Evolutionary conservation across 345 rosid species (phyloP).

Genomic region (Hevea brasiliensis): DNA sequence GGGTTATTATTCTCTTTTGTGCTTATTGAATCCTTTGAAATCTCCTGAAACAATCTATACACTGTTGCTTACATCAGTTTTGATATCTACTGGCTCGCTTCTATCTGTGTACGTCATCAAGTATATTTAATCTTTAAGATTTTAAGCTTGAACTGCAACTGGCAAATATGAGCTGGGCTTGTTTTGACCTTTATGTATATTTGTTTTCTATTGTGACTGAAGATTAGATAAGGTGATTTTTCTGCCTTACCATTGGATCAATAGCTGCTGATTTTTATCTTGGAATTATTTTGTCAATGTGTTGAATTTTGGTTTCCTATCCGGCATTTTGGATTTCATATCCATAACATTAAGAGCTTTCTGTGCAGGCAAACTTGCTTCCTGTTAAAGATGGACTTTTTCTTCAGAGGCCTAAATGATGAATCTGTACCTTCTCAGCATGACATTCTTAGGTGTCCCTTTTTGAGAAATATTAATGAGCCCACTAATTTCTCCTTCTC

Average conservation of each 20-base stretch:
- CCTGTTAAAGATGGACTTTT: slow-evolving; percentile 47
- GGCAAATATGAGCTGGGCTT: too few species aligned
- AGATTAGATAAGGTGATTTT: background rate
- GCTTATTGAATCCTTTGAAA: too few species aligned
- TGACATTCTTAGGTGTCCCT: slow-evolving; percentile 76
- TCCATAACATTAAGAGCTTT: background rate
- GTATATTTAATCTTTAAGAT: background rate
- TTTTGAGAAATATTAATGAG: slow-evolving; percentile 93
- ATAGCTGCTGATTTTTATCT: background rate
- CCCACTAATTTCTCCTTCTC: slow-evolving; percentile 86
- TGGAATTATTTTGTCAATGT: background rate
- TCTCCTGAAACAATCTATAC: too few species aligned
- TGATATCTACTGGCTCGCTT: too few species aligned
- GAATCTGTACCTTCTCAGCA: slow-evolving; percentile 47
- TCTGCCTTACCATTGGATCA: background rate
- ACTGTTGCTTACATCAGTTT: too few species aligned
- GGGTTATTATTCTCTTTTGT: too few species aligned
- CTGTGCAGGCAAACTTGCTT: slow-evolving; percentile 34
- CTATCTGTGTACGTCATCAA: background rate
- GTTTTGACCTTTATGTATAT: background rate
- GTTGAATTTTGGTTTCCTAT: background rate
- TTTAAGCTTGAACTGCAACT: background rate
- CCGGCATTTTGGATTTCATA: background rate
- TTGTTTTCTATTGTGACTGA: background rate
- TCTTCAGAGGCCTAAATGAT: slow-evolving; percentile 54